Evolutionary conservation across 192 early-diverging fungal genomes (phyloP), one percentile per base, ranked within the genome.

Genomic region (Powellomyces hirtus): DNA sequence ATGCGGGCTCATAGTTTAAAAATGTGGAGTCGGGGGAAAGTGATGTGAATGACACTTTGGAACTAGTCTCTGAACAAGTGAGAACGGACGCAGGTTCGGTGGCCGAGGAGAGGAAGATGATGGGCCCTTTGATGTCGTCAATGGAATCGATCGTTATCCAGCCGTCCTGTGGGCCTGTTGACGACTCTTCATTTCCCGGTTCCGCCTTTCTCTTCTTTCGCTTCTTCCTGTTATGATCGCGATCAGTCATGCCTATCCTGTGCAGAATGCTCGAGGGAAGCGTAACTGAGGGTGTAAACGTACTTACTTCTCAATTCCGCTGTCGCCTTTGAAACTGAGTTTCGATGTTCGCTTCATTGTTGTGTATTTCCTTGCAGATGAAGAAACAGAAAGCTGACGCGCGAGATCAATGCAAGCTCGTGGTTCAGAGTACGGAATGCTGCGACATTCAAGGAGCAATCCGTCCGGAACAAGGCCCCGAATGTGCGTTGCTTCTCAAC

Each of bases 111-210:
- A 90, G 76, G 36, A 82, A 26, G 29, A 91, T 85, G 18, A 90
- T 59, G 24, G 91, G 91, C 0, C 91, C 91, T 18, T 78, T 77
- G 2, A 92, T 73, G 64, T 92, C 89, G 4, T 81, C 87, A 33
- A 87, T 33, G 1, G 76, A 27, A n/a, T 83, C 82, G 3, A 78
- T 80, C 20, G 70, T 38, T 29, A 89, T 81, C 91, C 91, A 92
- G 26, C 89, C 90, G 83, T 59, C 62, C 20, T 44, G 8, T 0
- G 61, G 38, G 10, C 24, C 24, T 50, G 26, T 22, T 51, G 50
- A 20, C 1, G 40, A 2, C 20, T 53, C 38, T 35, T 64, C 53
- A 20, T 3, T 36, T 27, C 35, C 55, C 16, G 59, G 37, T 0
- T 31, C 70, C 14, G 37, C 62, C 16, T 38, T 53, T 27, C 16